A percentile compares a stretch with the other conserved stretches of the same genome.
Conservation (phyloP, 441 rosid genomes). For the Erodium texanum region DNA sequence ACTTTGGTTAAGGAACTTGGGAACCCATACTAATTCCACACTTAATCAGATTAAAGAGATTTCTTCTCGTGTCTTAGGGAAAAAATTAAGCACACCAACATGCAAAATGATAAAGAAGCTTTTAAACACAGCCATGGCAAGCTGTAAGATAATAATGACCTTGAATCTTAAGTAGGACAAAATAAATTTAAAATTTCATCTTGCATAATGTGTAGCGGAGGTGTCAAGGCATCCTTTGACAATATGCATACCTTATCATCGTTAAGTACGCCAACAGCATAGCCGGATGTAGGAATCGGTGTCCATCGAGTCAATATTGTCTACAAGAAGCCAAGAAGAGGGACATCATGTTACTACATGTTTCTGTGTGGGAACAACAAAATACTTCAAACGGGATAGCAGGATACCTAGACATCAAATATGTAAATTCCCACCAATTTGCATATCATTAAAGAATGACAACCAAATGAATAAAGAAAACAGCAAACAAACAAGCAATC, state of each 20-base stretch:
- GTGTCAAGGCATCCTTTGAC: conserved; percentile 1
- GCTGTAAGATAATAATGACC: too few species aligned
- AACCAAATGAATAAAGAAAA: background rate
- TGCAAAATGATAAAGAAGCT: background rate
- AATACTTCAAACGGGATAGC: conserved; percentile 1
- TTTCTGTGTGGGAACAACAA: background rate
- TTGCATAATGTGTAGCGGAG: background rate
- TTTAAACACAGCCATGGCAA: background rate
- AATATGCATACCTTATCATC: conserved; percentile 58
- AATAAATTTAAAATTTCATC: background rate
- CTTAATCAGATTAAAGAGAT: background rate
- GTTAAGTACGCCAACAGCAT: conserved; percentile 64
- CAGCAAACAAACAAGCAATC: background rate
- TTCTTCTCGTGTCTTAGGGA: background rate
- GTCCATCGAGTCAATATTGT: conserved; percentile 50
- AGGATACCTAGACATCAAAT: background rate
- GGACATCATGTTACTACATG: conserved; percentile 5
- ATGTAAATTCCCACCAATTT: background rate
- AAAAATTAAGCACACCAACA: background rate
- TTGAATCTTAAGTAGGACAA: too few species aligned
- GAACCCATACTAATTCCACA: background rate
- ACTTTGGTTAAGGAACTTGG: background rate
- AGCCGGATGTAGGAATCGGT: conserved; percentile 35
- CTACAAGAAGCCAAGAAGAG: conserved; percentile 27
- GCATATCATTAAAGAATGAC: background rate